phyloP scores from a whole-genome alignment of 2,329 filamentous ascomycete genomes.

The Thielaviopsis musarum region DNA sequence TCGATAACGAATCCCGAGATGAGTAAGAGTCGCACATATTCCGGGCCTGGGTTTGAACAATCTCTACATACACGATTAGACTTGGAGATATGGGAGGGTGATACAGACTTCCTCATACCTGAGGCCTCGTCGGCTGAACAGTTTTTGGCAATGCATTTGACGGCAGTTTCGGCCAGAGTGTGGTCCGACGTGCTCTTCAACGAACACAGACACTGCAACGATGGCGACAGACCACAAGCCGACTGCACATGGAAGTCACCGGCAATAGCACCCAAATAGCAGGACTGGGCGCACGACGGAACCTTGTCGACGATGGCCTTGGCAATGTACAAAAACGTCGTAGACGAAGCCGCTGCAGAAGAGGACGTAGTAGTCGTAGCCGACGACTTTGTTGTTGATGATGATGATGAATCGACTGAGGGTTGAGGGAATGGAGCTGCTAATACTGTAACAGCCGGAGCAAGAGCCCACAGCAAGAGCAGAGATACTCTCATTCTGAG shows the following conservation, averaged over 20 bases:
- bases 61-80: not conserved
- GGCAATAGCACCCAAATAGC: constrained; percentile 1
- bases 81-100: not conserved
- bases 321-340: constrained; percentile 2
- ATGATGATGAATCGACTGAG: not conserved
- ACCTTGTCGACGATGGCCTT: constrained; percentile 4
- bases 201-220: constrained; percentile 5
- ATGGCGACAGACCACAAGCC: constrained; percentile 1
- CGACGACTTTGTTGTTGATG: not conserved
- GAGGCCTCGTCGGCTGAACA: constrained; percentile 1
- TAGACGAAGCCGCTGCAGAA: not conserved
- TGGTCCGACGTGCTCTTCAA: constrained; percentile 1
- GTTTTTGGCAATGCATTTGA: constrained; percentile 5
- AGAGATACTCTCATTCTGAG: not conserved
- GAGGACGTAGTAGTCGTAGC: not conserved
- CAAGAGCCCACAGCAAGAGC: not conserved
- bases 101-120: not conserved
- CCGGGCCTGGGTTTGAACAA: not conserved
- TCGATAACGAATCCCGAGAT: not conserved
- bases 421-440: not conserved
- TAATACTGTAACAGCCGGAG: not conserved
- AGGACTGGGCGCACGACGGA: constrained; percentile 2
- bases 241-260: not conserved
- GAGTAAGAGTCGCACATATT: not conserved
- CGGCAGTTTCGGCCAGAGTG: not conserved